Base-by-base conservation (phyloP, 2,329 filamentous ascomycete genomes). In the Grosmannia penicillata region DNA sequence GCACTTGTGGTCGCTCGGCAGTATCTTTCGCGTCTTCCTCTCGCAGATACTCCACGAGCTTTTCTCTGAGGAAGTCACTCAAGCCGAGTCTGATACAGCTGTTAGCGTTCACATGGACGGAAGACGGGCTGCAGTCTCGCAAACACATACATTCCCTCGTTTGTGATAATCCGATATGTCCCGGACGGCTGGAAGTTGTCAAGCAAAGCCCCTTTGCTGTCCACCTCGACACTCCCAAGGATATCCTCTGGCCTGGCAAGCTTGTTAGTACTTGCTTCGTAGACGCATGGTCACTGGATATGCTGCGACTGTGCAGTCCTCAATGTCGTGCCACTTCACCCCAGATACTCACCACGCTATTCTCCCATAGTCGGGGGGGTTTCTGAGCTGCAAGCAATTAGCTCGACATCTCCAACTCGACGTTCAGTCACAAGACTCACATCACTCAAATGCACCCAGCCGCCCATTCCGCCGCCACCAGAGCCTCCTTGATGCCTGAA, bases 361-460 rank as follows among this genome's bases (percentile, higher is more conserved):
- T 37, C 77, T 58, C 14, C 76, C 76, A 61, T 67, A 81, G 48
- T 78, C 75, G 1, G 74, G 75, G 3, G 75, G 73, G 37, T 77
- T 78, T 38, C 77, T 60, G n/a, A n/a, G n/a, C n/a, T n/a, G n/a
- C n/a, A n/a, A n/a, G n/a, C n/a, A n/a, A n/a, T n/a, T n/a, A n/a
- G n/a, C n/a, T n/a, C n/a, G n/a, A n/a, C n/a, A n/a, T n/a, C n/a
- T n/a, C n/a, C 38, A 60, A 49, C 51, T 53, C 6, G 3, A 33
- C 4, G 6, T 23, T n/a, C 11, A 36, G n/a, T 18, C 21, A 40
- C 6, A 2, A 9, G 8, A 36, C 51, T 45, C 40, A 52, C 49
- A 46, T 82, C 77, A 39, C 72, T 77, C 6, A 82, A 60, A 54
- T 82, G 77, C 15, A 81, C 65, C 57, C 72, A 72, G 2, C 77